These are phyloP conservation scores for Stephanodiscus minutulus DNA, from an alignment of 108 stramenopile genomes.

Conservation along the genomic window DNA sequence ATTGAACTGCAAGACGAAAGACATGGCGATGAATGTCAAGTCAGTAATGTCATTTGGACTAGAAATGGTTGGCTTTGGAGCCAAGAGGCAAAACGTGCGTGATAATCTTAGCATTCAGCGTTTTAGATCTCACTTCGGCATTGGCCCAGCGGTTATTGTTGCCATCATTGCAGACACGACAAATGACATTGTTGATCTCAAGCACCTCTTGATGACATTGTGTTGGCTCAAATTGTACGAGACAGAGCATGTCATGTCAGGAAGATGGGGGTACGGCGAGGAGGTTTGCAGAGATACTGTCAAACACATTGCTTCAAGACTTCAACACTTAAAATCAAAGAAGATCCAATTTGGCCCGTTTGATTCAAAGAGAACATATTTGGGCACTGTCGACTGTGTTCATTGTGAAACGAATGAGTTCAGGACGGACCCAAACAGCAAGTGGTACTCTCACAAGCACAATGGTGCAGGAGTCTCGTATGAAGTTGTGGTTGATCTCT, in stretches of 20 bases:
- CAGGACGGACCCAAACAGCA: slow-evolving; percentile 9
- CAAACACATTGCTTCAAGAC: background rate
- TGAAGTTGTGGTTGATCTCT: slow-evolving; percentile 1
- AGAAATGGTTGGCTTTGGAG: background rate
- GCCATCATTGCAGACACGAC: background rate
- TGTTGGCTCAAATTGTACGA: slow-evolving; percentile 12
- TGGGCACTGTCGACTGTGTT: slow-evolving; percentile 1
- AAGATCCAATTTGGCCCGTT: background rate
- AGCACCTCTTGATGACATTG: background rate
- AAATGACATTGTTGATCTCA: background rate
- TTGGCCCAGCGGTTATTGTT: slow-evolving; percentile 4
- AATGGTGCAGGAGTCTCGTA: slow-evolving; percentile 8
- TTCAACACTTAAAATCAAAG: background rate
- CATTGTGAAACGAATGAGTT: slow-evolving; percentile 5
- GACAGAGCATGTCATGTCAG: slow-evolving; percentile 5
- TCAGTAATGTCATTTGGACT: slow-evolving; percentile 9
- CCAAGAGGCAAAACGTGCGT: background rate
- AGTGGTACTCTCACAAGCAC: slow-evolving; percentile 13
- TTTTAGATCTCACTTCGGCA: slow-evolving; percentile 7
- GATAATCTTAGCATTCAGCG: background rate
- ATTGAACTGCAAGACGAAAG: background rate
- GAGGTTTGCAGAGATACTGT: background rate
- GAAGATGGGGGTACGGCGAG: slow-evolving; percentile 5
- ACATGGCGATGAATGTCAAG: background rate
- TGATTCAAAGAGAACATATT: background rate